phyloP scores from a whole-genome alignment of 371 early-diverging fungal genomes.

The Polyrhizophydium stewartii region DNA sequence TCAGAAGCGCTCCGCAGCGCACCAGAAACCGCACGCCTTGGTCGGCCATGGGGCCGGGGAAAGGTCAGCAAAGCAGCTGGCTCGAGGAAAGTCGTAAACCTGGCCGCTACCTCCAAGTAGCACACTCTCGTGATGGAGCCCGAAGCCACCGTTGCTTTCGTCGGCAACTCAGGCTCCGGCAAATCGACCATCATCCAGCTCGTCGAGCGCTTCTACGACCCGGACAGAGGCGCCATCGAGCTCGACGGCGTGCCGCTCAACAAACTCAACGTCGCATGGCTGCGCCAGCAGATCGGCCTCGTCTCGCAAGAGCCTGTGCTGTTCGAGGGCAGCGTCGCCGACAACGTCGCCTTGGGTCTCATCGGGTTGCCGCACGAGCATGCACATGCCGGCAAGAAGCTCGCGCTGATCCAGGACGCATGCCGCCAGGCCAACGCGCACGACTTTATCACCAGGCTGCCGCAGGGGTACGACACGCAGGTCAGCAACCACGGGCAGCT shows the following conservation, averaged over 20 bases:
- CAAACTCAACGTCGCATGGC: constrained; percentile 50
- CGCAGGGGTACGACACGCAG: constrained; percentile 72
- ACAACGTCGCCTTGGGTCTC: constrained; percentile 65
- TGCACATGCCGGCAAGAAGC: constrained; percentile 27
- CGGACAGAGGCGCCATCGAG: constrained; percentile 58
- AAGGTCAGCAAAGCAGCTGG: too few relatives aligned
- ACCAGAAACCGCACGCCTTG: too few relatives aligned
- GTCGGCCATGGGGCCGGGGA: too few relatives aligned
- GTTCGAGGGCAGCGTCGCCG: constrained; percentile 74
- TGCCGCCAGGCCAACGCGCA: constrained; percentile 72
- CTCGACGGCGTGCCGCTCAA: constrained; percentile 40
- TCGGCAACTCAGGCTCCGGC: constrained; percentile 53
- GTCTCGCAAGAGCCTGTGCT: constrained; percentile 85
- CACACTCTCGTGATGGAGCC: constrained; percentile 35
- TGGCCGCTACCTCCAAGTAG: too few relatives aligned
- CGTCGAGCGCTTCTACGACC: constrained; percentile 33
- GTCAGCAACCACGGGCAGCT: constrained; percentile 35
- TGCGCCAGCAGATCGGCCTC: constrained; percentile 72
- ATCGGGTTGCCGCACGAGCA: constrained; percentile 28
- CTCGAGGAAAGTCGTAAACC: too few relatives aligned
- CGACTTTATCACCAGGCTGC: constrained; percentile 65
- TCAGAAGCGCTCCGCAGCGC: too few relatives aligned
- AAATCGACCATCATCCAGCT: constrained; percentile 48
- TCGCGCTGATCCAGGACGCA: constrained; percentile 56
- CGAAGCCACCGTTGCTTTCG: constrained; percentile 50